Percentiles rank a stretch among this genome's conserved stretches.
phyloP scores from a whole-genome alignment of 495 filamentous ascomycete species.

The Penicillium samsonianum region DNA sequence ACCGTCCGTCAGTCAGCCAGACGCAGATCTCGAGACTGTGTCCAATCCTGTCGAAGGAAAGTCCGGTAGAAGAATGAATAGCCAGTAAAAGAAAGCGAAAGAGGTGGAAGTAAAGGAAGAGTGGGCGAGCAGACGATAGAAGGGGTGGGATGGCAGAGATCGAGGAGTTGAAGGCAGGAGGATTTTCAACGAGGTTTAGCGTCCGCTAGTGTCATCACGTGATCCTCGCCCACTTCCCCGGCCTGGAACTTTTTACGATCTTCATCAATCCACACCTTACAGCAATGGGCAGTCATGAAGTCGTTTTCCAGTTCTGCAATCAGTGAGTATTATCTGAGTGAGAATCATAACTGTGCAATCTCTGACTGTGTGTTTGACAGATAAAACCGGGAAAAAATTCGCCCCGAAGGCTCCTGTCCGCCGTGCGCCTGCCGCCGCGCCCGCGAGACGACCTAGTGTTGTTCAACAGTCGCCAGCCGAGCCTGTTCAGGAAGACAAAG shows the following conservation, averaged over 20 bases:
- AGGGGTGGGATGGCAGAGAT: conserved; percentile 30
- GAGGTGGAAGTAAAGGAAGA: conserved; percentile 5
- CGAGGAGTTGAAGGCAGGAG: conserved; percentile 37
- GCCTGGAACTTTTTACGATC: conserved; percentile 21
- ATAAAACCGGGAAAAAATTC: conserved; percentile 59
- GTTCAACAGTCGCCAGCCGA: conserved; percentile 39
- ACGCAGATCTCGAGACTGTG: conserved; percentile 33
- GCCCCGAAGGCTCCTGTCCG: conserved; percentile 54
- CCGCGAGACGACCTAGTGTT: conserved; percentile 43
- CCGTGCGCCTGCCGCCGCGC: conserved; percentile 39
- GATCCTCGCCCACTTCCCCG: conserved; percentile 23
- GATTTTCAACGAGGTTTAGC: conserved; percentile 44
- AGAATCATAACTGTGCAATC: neutral
- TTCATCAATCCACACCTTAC: conserved; percentile 13
- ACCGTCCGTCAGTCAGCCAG: conserved; percentile 40
- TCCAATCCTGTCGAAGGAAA: conserved; percentile 30
- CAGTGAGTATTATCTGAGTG: conserved; percentile 41
- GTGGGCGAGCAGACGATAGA: conserved; percentile 15
- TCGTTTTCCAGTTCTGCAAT: conserved; percentile 59
- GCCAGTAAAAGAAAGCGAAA: conserved; percentile 9
- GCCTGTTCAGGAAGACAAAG: conserved; percentile 15
- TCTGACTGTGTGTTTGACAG: conserved; percentile 28
- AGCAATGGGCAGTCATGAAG: conserved; percentile 46
- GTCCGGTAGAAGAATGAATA: conserved; percentile 5
- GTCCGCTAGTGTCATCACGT: conserved; percentile 39